phyloP scores from a whole-genome alignment of 2,329 filamentous ascomycete species.

The Juglanconis juglandina region DNA sequence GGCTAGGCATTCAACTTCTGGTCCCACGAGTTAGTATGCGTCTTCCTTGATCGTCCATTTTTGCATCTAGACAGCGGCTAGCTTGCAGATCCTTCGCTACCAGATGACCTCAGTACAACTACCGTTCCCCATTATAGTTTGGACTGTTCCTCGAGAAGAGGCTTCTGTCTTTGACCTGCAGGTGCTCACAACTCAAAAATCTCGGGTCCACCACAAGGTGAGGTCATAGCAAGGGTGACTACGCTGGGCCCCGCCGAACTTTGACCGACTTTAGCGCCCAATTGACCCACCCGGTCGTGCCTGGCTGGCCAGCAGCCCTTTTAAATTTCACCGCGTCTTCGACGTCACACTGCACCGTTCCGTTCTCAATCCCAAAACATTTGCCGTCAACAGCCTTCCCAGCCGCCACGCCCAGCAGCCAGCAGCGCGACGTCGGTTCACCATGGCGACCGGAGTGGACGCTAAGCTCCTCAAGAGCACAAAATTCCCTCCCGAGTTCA shows the following conservation, averaged over 20 bases:
- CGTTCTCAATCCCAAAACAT: not conserved
- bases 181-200: not conserved
- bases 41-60: too few relatives aligned
- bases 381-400: not conserved
- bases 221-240: conserved; percentile 12
- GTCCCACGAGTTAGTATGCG: too few relatives aligned
- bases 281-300: not conserved
- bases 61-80: too few relatives aligned
- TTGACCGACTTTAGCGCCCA: not conserved
- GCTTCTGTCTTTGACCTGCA: too few relatives aligned
- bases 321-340: not conserved
- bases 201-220: not conserved
- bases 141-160: too few relatives aligned
- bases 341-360: not conserved
- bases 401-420: not conserved
- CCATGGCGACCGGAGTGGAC: conserved; percentile 81
- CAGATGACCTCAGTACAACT: too few relatives aligned
- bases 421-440: conserved; percentile 21
- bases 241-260: conserved; percentile 8
- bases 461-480: conserved; percentile 86
- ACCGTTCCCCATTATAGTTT: too few relatives aligned
- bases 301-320: not conserved
- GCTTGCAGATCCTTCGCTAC: too few relatives aligned
- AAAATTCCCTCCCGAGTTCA: conserved; percentile 92
- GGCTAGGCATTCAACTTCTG: too few relatives aligned